These are phyloP conservation scores for Naganishia randhawae DNA, from an alignment of 768 basidiomycete species.

Conservation along the genomic window DNA sequence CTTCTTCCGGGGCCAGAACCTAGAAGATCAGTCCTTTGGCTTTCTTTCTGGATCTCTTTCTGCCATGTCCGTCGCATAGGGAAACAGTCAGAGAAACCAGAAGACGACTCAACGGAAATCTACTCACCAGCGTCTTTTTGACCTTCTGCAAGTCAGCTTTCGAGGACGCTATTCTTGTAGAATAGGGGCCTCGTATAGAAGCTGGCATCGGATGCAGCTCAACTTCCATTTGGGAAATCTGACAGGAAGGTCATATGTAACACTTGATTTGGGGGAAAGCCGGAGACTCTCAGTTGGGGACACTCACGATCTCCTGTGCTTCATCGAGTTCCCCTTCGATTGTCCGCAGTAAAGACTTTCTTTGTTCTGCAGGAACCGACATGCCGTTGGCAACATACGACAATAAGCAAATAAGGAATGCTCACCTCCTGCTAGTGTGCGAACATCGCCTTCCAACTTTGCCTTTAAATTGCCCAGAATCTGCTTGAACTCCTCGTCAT, in stretches of 20 bases:
- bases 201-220: conserved; percentile 93
- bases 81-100: neutral
- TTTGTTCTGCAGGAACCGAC: conserved; percentile 60
- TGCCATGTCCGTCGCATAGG: conserved; percentile 32
- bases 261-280: neutral
- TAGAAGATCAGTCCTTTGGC: conserved; percentile 75
- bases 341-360: conserved; percentile 71
- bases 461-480: conserved; percentile 69
- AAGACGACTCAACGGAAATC: neutral
- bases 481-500: conserved; percentile 86
- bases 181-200: conserved; percentile 72
- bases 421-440: conserved; percentile 68
- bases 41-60: conserved; percentile 68
- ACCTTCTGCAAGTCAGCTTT: conserved; percentile 70
- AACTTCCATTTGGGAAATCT: conserved; percentile 99
- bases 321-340: conserved; percentile 96
- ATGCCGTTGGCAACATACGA: too few species aligned
- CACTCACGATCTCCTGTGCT: conserved; percentile 87
- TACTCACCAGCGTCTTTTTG: conserved; percentile 65
- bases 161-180: conserved; percentile 66
- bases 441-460: conserved; percentile 70
- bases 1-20: conserved; percentile 52
- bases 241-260: neutral
- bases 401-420: neutral
- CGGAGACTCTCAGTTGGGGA: neutral